phyloP scores from a whole-genome alignment of 2,329 filamentous ascomycete species.

The Colletotrichum sp. region DNA sequence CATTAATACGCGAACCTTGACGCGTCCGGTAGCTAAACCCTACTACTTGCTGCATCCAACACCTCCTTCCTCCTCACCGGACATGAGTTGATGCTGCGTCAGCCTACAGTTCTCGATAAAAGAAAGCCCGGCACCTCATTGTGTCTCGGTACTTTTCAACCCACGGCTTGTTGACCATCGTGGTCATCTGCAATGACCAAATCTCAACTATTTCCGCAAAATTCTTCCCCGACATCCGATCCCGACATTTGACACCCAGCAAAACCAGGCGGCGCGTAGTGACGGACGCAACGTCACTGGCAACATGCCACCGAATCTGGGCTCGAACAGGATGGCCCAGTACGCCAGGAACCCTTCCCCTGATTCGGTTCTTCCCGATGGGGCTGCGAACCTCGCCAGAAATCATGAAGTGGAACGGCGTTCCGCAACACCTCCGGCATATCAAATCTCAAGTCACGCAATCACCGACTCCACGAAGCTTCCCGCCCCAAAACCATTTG shows the following conservation, averaged over 20 bases:
- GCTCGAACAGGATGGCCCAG: slow-evolving; percentile 16
- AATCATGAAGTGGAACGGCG: not conserved
- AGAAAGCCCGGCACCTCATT: not conserved
- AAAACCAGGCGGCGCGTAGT: not conserved
- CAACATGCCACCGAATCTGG: slow-evolving; percentile 18
- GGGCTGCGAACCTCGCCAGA: not conserved
- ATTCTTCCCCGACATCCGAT: not conserved
- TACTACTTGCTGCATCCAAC: not conserved
- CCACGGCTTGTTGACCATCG: not conserved
- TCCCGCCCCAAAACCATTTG: slow-evolving; percentile 33
- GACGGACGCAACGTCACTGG: not conserved
- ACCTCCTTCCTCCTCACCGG: not conserved
- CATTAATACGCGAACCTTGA: not conserved
- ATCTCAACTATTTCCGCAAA: not conserved
- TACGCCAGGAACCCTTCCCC: slow-evolving; percentile 18
- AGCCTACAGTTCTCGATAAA: not conserved
- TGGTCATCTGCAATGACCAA: not conserved
- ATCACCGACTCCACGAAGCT: slow-evolving; percentile 38
- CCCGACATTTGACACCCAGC: not conserved
- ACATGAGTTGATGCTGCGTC: not conserved
- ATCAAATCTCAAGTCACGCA: slow-evolving; percentile 24
- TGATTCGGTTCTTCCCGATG: not conserved
- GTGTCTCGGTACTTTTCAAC: not conserved
- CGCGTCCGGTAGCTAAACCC: not conserved
- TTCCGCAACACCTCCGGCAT: not conserved